Evolutionary conservation across 1,284 basidiomycete genomes (phyloP), one percentile per base, ranked within the genome.

Genomic region (Tremellales sp.): DNA sequence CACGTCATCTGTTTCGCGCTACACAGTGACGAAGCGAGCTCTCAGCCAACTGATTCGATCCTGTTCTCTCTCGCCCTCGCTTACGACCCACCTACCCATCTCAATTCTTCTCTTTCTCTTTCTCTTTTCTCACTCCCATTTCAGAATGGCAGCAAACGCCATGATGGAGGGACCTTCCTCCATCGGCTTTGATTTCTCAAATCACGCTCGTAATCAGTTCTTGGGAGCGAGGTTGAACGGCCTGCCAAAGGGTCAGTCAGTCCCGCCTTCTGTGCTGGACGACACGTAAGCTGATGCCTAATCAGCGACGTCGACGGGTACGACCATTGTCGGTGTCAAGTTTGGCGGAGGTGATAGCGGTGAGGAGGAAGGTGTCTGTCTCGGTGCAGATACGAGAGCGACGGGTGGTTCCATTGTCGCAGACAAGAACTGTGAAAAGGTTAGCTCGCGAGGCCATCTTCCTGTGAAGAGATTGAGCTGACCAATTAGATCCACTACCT

Each of bases 381-480:
- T 99, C 11, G 96, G 94, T 40, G 96, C 96, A 29, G 96, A 99
- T 75, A 98, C 96, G 0, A 82, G 94, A 64, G 91, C 93, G 2
- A 97, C 94, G 0, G 89, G 86, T 60, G 94, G 94, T 0, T 83
- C 85, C 21, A 97, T 99, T 61, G 91, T 99, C 13, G 93, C 93
- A 1, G 94, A 97, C 79, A 97, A 97, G 84, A 97, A 97, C 77
- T 98, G 94, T 75, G 94, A 97, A 79, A 98, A 98, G 86, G 91
- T 90, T 49, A 46, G 78, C 52, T 7, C 6, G 17, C 19, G 29
- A 31, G 29, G n/a, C n/a, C n/a, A n/a, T n/a, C n/a, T n/a, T 31
- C 29, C 10, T 31, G 29, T 5, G 15, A 2, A 8, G 40, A n/a
- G n/a, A 40, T 44, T 12, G 3, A 26, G n/a, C 46, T 39, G n/a